Evolutionary conservation across 768 basidiomycete species (phyloP), one percentile per base, ranked within the genome.

Genomic region (Suillus ampliporus): DNA sequence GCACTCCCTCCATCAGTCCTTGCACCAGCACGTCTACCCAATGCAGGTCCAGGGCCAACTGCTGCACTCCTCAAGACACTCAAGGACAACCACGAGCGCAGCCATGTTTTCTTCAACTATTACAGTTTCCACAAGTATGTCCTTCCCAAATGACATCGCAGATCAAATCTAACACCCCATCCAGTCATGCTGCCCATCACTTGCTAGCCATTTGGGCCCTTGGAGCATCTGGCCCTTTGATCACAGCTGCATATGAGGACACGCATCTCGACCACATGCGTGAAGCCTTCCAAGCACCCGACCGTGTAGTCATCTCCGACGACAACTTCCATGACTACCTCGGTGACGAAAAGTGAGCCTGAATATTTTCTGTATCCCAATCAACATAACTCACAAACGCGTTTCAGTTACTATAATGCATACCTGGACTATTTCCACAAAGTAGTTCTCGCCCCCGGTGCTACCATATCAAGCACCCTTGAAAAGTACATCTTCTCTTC

Each of bases 401-500:
- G 21, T 21, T 2, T 35, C 41, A 77, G 74, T 0, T 66, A 75
- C 23, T 75, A 77, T 44, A 77, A 69, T 37, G 75, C 75, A 8
- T 75, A 75, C 28, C 67, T 75, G 11, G 63, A 75, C 14, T 77
- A 75, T 57, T 75, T 75, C 61, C 70, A 70, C 23, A 67, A 65
- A 17, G 66, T 68, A 54, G 70, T 75, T 34, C 74, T 76, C 15
- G 67, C 72, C 19, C 74, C 73, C 0, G 69, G 64, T 15, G 71
- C 65, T 1, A 69, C 60, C 15, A 74, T 79, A n/a, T 68, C 75
- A 10, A 69, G 68, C 1, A 74, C 81, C 0, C 67, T 91, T n/a
- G 88, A 91, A 63, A 81, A 85, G 43, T 90, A 84, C 61, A 64
- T 92, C 10, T 88, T 91, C 67, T 84, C 86, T 17, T 60, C 66